These are phyloP conservation scores for Coffea canephora DNA, from an alignment of 257 asterid genomes.

Conservation along the genomic window DNA sequence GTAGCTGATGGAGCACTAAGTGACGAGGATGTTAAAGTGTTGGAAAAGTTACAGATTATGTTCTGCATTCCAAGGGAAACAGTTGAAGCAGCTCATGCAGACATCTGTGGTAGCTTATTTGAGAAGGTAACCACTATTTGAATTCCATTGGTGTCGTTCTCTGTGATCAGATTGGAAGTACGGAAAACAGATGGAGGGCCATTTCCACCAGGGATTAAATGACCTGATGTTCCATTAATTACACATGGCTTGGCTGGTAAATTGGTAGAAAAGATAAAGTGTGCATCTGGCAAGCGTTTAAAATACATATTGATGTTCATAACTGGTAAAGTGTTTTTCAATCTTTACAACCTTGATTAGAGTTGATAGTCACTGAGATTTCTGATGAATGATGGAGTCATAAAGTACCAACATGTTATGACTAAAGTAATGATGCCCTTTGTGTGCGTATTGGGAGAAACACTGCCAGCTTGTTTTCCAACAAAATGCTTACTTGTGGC, in stretches of 20 bases:
- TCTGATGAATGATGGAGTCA: not conserved
- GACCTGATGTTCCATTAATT: not conserved
- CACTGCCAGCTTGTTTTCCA: not conserved
- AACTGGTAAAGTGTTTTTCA: not conserved
- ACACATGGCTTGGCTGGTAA: not conserved
- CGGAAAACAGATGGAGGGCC: not conserved
- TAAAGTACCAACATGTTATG: not conserved
- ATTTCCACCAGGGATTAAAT: not conserved
- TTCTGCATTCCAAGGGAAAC: constrained; percentile 90
- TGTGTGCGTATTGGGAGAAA: not conserved
- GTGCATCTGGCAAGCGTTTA: not conserved
- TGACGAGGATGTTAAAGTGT: constrained; percentile 71
- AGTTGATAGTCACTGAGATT: not conserved
- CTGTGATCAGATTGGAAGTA: not conserved
- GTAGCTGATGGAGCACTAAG: constrained; percentile 82
- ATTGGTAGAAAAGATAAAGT: not conserved
- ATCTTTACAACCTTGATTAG: not conserved
- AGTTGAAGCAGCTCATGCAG: constrained; percentile 86
- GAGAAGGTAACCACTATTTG: constrained; percentile 59
- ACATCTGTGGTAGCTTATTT: constrained; percentile 88
- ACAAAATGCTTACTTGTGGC: not conserved
- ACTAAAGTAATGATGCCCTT: not conserved
- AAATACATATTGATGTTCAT: not conserved
- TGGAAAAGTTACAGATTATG: constrained; percentile 85
- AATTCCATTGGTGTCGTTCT: not conserved